A percentile compares a stretch with the other conserved stretches of the same genome.
Conservation (phyloP, 345 rosid genomes). For the Euclidium syriacum region DNA sequence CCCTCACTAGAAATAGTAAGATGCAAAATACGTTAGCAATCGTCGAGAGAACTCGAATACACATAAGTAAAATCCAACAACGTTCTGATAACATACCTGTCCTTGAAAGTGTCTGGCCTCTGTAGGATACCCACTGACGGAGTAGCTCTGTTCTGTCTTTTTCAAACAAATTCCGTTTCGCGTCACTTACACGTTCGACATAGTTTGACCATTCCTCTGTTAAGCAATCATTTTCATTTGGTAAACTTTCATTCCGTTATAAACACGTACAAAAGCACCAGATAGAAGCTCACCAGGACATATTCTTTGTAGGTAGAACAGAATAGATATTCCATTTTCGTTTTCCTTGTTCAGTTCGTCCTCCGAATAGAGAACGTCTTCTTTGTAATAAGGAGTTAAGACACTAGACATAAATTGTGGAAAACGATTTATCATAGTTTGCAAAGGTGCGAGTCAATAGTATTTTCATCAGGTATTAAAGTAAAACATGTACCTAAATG, state of each 20-base stretch:
- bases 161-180: neutral
- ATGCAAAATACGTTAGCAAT: neutral
- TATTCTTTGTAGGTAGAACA: slow-evolving; percentile 69
- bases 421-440: neutral
- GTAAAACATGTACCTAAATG: slow-evolving; percentile 37
- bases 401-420: slow-evolving; percentile 40
- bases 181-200: slow-evolving; percentile 39
- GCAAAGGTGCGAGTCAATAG: neutral
- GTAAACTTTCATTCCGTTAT: slow-evolving; percentile 12
- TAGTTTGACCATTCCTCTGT: slow-evolving; percentile 77
- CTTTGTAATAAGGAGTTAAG: too few relatives aligned
- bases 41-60: neutral
- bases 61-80: neutral
- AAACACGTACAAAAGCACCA: neutral
- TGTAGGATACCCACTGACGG: slow-evolving; percentile 73
- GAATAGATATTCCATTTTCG: slow-evolving; percentile 64
- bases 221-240: slow-evolving; percentile 1
- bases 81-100: slow-evolving; percentile 43
- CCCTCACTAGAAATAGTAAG: slow-evolving; percentile 50
- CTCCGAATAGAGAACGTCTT: too few relatives aligned
- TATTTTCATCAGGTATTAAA: neutral
- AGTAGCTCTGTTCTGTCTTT: slow-evolving; percentile 29
- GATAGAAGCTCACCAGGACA: too few relatives aligned
- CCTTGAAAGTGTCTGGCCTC: slow-evolving; percentile 74
- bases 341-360: slow-evolving; percentile 55